Evolutionary conservation across 495 filamentous ascomycete species (phyloP).

Genomic region (Cudoniella acicularis): DNA sequence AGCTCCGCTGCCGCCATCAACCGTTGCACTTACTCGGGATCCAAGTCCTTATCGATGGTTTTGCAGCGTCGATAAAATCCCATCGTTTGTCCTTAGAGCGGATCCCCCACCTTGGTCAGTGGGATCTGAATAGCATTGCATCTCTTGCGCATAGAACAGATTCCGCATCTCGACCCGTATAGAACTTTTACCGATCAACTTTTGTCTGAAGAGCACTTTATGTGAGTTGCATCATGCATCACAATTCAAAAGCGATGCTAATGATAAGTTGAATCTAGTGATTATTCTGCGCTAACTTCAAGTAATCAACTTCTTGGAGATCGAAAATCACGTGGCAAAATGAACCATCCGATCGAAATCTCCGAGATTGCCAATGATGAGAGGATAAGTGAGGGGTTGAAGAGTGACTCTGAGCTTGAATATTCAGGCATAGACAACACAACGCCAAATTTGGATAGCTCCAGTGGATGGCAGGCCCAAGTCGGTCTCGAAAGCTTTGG

Average conservation of each 20-base stretch:
- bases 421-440: not conserved
- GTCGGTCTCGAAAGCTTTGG: not conserved
- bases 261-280: not conserved
- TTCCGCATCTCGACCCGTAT: too few species aligned
- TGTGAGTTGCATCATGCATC: not conserved
- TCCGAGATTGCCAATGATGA: not conserved
- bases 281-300: not conserved
- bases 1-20: too few species aligned
- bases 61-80: too few species aligned
- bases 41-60: too few species aligned
- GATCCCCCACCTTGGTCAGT: too few species aligned
- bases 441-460: not conserved
- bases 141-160: too few species aligned
- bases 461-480: slow-evolving; percentile 1
- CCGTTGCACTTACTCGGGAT: too few species aligned
- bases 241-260: not conserved
- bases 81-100: too few species aligned
- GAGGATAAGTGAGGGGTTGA: not conserved
- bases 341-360: not conserved
- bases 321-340: not conserved
- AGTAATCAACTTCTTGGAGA: not conserved
- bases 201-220: too few species aligned
- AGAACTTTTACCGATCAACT: too few species aligned
- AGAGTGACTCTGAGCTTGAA: slow-evolving; percentile 4
- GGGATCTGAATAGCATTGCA: too few species aligned